Percentiles rank a stretch among this genome's conserved stretches.
Evolutionary conservation across 441 rosid species (phyloP).

Genomic region (Arabidopsis hybrid): DNA sequence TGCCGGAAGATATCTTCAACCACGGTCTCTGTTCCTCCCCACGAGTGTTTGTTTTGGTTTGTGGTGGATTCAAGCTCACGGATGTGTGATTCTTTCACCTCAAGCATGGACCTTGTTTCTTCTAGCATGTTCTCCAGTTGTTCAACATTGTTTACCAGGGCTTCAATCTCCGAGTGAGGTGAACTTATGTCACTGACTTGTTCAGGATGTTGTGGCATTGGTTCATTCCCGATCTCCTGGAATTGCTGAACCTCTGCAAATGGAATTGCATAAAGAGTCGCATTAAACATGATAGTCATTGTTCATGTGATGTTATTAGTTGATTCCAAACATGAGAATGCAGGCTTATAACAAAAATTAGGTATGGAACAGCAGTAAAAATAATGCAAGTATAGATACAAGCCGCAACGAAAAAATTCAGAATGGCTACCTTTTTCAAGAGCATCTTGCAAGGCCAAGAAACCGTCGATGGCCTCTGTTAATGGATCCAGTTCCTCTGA

Average conservation of each 20-base stretch:
- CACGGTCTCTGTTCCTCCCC: slow-evolving; percentile 50
- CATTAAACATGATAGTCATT: not conserved
- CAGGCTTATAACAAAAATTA: not conserved
- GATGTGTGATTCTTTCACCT: slow-evolving; percentile 63
- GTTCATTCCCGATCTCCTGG: slow-evolving; percentile 64
- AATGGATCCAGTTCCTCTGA: slow-evolving; percentile 63
- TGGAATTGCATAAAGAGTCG: slow-evolving; percentile 10
- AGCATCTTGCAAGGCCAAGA: slow-evolving; percentile 71
- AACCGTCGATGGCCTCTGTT: slow-evolving; percentile 54
- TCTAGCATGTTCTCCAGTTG: slow-evolving; percentile 65
- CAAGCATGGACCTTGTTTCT: slow-evolving; percentile 56
- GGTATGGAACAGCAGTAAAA: not conserved
- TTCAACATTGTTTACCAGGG: slow-evolving; percentile 50
- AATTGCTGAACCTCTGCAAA: slow-evolving; percentile 75
- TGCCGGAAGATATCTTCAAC: slow-evolving; percentile 70
- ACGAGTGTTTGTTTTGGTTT: slow-evolving; percentile 17
- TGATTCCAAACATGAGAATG: slow-evolving; percentile 21
- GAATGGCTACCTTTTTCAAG: slow-evolving; percentile 70
- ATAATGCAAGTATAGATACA: slow-evolving; percentile 2
- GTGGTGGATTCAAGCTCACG: slow-evolving; percentile 60
- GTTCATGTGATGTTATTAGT: slow-evolving; percentile 2
- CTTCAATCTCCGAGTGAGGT: slow-evolving; percentile 46
- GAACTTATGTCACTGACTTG: slow-evolving; percentile 46
- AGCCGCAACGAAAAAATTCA: not conserved
- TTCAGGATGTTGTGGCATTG: slow-evolving; percentile 38